Percentiles rank a stretch among this genome's conserved stretches.
These are phyloP conservation scores for Pseudogymnoascus sp. DNA, from an alignment of 2,329 filamentous ascomycete species.

Conservation along the genomic window DNA sequence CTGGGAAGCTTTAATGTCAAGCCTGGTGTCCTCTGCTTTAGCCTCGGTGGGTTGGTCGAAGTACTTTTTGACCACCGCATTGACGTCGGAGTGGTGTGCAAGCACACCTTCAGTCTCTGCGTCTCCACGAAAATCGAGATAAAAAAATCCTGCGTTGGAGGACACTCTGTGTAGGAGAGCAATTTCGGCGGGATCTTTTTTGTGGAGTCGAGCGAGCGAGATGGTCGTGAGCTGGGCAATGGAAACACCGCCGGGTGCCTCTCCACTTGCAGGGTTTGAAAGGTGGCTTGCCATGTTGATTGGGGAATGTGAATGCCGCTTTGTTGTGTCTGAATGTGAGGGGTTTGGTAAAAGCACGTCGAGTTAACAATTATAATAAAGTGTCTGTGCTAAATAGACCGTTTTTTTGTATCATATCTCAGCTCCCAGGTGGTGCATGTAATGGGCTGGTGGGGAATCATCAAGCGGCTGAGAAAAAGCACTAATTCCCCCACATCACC, in stretches of 20 bases:
- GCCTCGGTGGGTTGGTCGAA: conserved; percentile 14
- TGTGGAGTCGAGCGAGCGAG: conserved; percentile 13
- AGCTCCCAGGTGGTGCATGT: background rate
- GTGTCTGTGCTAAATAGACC: conserved; percentile 3
- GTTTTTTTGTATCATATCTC: background rate
- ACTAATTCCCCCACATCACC: background rate
- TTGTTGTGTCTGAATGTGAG: background rate
- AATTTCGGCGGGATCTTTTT: conserved; percentile 14
- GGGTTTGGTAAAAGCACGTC: background rate
- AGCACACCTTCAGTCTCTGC: conserved; percentile 10
- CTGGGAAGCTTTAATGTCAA: conserved; percentile 17
- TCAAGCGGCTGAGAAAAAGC: background rate
- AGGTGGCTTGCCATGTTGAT: conserved; percentile 10
- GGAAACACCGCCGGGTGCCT: conserved; percentile 11
- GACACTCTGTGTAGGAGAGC: conserved; percentile 10
- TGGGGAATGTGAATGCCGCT: background rate
- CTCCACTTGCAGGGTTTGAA: conserved; percentile 12
- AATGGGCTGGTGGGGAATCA: background rate
- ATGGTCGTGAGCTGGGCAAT: conserved; percentile 12
- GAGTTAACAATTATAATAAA: background rate
- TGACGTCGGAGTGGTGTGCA: conserved; percentile 12
- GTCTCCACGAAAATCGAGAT: conserved; percentile 16
- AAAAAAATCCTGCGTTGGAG: conserved; percentile 16
- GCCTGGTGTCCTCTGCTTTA: conserved; percentile 11
- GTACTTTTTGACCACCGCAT: conserved; percentile 14